Evolutionary conservation across 768 basidiomycete species (phyloP), one percentile per base, ranked within the genome.

Genomic region (Termitomyces sp.): DNA sequence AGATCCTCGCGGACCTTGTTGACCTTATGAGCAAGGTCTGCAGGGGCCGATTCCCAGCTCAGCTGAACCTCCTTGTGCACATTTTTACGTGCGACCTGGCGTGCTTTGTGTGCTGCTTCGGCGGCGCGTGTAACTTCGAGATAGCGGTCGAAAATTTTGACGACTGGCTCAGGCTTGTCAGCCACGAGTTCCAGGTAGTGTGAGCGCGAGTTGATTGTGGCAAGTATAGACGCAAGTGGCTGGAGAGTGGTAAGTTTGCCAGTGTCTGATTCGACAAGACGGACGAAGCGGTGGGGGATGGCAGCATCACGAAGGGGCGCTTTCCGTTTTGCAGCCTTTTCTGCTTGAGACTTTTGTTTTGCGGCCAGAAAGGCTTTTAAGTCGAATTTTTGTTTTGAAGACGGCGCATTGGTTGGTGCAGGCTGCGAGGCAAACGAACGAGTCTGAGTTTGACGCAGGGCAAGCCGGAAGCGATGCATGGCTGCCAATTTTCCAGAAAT

Each of bases 1-100:
- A 94, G 72, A 43, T 87, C 82, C 56, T 79, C 75, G 55, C 76
- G 71, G 25, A 80, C 81, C 70, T 86, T 87, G 57, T 74, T 77
- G 38, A 93, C 61, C 71, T 91, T 93, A 71, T 88, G 87, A 42
- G 76, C 77, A 20, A 87, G 67, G 67, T 94, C 92, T 7, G 79
- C 82, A 36, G 70, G 64, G 7, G 75, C 83, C 12, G 86, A 81
- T 2, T 76, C 78, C 89, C 91, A 94, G 12, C 86, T 84, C 50
- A 94, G 68, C 72, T 89, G 87, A 5, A 91, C 76, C 74, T 91
- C 87, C 75, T 92, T 92, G 57, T 74, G 69, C 25, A 70, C 61
- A 60, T 77, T 70, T 56, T 74, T 69, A 49, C 72, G 64, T 45
- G 59, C 66, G 6, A 66, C 65, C 53, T 66, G 75, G 64, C 76